Base-by-base conservation (phyloP, 352 stramenopile species). In the Sclerospora graminicola region DNA sequence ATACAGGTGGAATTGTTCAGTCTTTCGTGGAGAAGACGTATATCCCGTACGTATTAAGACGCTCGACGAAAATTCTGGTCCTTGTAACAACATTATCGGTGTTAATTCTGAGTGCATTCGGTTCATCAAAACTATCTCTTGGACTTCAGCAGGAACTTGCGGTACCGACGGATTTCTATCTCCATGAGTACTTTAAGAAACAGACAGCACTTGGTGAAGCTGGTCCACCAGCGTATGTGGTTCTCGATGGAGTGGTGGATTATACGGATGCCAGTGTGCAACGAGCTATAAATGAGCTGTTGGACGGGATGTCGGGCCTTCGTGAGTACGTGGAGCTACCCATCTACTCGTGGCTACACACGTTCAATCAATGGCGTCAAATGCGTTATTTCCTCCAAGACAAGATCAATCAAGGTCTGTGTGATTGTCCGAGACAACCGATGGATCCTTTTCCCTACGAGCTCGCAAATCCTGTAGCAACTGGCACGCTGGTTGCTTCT, bases 81-180 rank as follows among this genome's bases (percentile, higher is more conserved):
- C 54, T 90, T 19, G 38, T 82, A 2, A 48, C 48, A 6, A 51
- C 60, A 4, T 31, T 68, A 3, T 48, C 34, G 20, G 33, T 74
- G 8, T 14, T 78, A 11, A 47, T 47, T 2, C 41, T 85, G 0
- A 89, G 83, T 44, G 45, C 65, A 9, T 61, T 84, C 19, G 81
- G 73, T 8, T 71, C 70, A 1, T 57, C 41, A 0, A 54, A 84
- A n/a, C 59, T 95, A n/a, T 68, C 66, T 15, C 63, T 96, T 20
- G 85, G 85, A 4, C 66, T 96, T 3, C 78, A 94, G 41, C 85
- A 94, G 61, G 75, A 92, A 45, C 65, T 95, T 38, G 85, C 83
- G 0, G 73, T 94, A 9, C 85, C 85, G 5, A 79, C 73, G 0
- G 78, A 95, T 37, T 94, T 89, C 32, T 94, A 95, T 38, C 53